These are phyloP conservation scores for Diplogelasinospora grovesii DNA, from an alignment of 495 filamentous ascomycete genomes.

Conservation along the genomic window DNA sequence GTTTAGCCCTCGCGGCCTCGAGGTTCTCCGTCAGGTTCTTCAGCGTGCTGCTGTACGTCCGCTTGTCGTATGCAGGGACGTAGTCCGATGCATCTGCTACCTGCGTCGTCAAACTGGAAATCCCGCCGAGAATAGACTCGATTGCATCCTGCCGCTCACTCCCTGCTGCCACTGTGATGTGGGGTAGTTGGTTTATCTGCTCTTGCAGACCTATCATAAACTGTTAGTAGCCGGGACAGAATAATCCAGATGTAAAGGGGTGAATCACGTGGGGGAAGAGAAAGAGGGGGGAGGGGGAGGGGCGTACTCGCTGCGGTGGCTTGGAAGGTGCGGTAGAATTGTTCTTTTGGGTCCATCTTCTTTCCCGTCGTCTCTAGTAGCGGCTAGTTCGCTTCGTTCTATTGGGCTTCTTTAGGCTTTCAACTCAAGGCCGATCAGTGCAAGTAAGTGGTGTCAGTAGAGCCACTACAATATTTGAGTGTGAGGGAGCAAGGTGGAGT, in stretches of 20 bases:
- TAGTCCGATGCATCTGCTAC: slow-evolving; percentile 39
- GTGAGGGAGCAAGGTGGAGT: no score
- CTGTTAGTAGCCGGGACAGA: no score
- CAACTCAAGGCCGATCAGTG: no score
- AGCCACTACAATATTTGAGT: no score
- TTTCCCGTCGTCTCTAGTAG: no score
- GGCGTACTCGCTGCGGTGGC: slow-evolving; percentile 59
- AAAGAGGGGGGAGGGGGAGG: no score
- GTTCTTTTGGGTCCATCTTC: slow-evolving; percentile 50
- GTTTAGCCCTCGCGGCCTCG: slow-evolving; percentile 33
- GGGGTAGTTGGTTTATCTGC: slow-evolving; percentile 32
- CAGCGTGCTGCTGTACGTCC: slow-evolving; percentile 35
- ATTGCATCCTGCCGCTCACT: slow-evolving; percentile 42
- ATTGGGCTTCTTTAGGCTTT: no score
- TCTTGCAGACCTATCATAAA: slow-evolving; percentile 31
- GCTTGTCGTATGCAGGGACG: slow-evolving; percentile 40
- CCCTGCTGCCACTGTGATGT: slow-evolving; percentile 26
- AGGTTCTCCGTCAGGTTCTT: slow-evolving; percentile 38
- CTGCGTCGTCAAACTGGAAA: slow-evolving; percentile 36
- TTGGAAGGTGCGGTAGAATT: slow-evolving; percentile 75
- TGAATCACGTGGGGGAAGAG: background rate
- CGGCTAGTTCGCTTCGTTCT: no score
- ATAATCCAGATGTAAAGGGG: no score
- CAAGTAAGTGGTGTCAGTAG: no score
- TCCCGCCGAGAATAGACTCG: slow-evolving; percentile 36